These are phyloP conservation scores for Claviceps fusiformis DNA, from an alignment of 2,329 filamentous ascomycete genomes.

Conservation along the genomic window DNA sequence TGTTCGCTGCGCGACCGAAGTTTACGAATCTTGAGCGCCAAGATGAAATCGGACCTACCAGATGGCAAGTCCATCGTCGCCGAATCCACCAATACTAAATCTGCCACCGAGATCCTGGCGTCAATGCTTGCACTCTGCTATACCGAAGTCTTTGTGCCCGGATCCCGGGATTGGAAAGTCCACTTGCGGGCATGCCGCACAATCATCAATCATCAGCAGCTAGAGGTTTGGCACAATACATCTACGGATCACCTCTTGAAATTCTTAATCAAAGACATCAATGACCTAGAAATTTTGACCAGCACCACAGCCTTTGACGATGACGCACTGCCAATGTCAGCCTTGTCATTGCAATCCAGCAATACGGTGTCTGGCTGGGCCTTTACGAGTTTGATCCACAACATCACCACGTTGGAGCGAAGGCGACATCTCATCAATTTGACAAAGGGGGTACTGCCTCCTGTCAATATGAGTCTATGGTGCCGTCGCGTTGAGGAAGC, in stretches of 20 bases:
- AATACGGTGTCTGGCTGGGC: conserved; percentile 4
- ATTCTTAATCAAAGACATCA: conserved; percentile 5
- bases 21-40: conserved; percentile 2
- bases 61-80: not conserved
- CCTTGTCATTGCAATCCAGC: not conserved
- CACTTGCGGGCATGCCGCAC: conserved; percentile 6
- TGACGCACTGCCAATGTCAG: not conserved
- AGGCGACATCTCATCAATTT: not conserved
- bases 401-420: conserved; percentile 3
- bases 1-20: conserved; percentile 2
- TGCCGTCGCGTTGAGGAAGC: not conserved
- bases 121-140: conserved; percentile 7
- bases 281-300: conserved; percentile 5
- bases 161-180: conserved; percentile 4
- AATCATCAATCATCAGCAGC: conserved; percentile 1
- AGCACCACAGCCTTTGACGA: conserved; percentile 4
- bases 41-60: conserved; percentile 1
- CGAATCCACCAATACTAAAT: not conserved
- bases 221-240: not conserved
- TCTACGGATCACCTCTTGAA: conserved; percentile 2
- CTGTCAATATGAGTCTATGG: conserved; percentile 5
- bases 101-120: conserved; percentile 2
- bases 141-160: conserved; percentile 6
- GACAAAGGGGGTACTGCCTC: not conserved
- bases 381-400: conserved; percentile 4